Percentiles rank a stretch among this genome's conserved stretches.
These are phyloP conservation scores for Aurantiochytrium sp. DNA, from an alignment of 108 stramenopile genomes.

Conservation along the genomic window DNA sequence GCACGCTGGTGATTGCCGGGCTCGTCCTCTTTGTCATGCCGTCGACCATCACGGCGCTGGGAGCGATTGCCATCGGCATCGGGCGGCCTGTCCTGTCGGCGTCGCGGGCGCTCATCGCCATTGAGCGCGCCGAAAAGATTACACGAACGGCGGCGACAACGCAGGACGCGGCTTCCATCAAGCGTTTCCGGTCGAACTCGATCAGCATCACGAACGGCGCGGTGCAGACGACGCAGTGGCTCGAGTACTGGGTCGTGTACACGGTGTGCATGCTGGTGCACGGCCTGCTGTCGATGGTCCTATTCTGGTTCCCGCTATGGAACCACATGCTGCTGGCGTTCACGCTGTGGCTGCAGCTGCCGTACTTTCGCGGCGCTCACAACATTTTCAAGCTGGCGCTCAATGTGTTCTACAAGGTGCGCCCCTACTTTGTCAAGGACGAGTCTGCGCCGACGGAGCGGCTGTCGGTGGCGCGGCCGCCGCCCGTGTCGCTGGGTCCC, in stretches of 20 bases:
- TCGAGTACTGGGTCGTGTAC: conserved; percentile 21
- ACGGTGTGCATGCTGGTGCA: not conserved
- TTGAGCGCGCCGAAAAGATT: conserved; percentile 17
- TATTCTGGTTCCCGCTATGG: conserved; percentile 13
- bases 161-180: not conserved
- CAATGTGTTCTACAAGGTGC: conserved; percentile 16
- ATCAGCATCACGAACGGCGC: not conserved
- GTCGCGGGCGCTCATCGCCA: not conserved
- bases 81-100: not conserved
- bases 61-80: not conserved
- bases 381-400: conserved; percentile 21
- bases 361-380: conserved; percentile 27
- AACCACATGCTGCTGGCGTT: not conserved
- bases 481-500: too few species aligned
- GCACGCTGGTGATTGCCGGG: not conserved
- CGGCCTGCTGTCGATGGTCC: not conserved
- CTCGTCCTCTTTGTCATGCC: not conserved
- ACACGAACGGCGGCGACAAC: not conserved
- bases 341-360: conserved; percentile 17
- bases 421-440: not conserved
- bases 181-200: not conserved
- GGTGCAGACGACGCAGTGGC: conserved; percentile 24
- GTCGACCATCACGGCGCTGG: not conserved
- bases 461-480: not conserved
- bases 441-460: not conserved